phyloP scores from a whole-genome alignment of 768 basidiomycete species.

The Leccinum variicolor region DNA sequence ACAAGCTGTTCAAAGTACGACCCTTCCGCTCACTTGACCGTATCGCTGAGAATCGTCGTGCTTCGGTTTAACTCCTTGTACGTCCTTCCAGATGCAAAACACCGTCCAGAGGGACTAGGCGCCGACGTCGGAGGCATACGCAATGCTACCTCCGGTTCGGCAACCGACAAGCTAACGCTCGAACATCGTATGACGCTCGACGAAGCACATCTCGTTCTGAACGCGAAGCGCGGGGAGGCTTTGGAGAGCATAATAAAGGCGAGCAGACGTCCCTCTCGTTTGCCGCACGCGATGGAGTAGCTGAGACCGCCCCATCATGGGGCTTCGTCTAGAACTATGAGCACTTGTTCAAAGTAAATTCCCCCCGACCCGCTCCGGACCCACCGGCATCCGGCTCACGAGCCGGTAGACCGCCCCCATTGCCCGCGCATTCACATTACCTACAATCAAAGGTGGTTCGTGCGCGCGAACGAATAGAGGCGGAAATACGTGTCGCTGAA shows the following conservation, averaged over 20 bases:
- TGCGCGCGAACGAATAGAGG: conserved; percentile 92
- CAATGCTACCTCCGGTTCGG: conserved; percentile 68
- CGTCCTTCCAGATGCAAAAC: conserved; percentile 72
- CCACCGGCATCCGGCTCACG: conserved; percentile 36
- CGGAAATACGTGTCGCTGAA: conserved; percentile 51
- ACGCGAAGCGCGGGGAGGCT: conserved; percentile 71
- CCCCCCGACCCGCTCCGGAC: conserved; percentile 57
- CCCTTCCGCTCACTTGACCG: background rate
- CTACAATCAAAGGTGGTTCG: conserved; percentile 96
- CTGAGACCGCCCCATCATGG: background rate
- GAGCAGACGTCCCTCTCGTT: conserved; percentile 16
- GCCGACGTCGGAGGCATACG: conserved; percentile 71
- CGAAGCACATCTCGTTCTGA: conserved; percentile 91
- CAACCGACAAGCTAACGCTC: conserved; percentile 78
- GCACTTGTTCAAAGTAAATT: conserved; percentile 87
- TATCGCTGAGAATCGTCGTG: background rate
- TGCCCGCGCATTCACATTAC: conserved; percentile 75
- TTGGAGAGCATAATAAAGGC: conserved; percentile 75
- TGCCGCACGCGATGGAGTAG: background rate
- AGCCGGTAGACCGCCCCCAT: conserved; percentile 41
- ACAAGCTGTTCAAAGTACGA: conserved; percentile 91
- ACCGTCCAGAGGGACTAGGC: conserved; percentile 68
- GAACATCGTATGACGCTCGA: conserved; percentile 92
- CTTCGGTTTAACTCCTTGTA: background rate
- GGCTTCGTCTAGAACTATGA: conserved; percentile 72